Base-by-base conservation (phyloP, 129 eudicot species). In the Sambucus nigra region DNA sequence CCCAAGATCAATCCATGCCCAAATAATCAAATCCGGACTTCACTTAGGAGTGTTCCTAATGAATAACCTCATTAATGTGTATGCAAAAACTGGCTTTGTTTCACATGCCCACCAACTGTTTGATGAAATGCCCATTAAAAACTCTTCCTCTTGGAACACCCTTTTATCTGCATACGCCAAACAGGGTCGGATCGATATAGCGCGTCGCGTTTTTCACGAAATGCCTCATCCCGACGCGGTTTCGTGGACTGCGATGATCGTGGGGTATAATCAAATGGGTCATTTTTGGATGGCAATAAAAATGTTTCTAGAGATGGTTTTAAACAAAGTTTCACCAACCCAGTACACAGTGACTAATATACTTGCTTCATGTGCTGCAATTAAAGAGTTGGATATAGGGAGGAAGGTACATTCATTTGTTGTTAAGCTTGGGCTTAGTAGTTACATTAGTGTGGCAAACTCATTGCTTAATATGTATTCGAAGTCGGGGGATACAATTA, bases 381-480 rank as follows among this genome's bases (percentile, higher is more conserved):
- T 81, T 53, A 75, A 67, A 21, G 69, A 69, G 1, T 42, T 76
- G 47, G 78, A 68, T 47, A 20, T 78, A 21, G 96, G 96, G 2
- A 76, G 42, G 72, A 86, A 71, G 58, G 69, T 86, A 45, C 93
- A 86, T 57, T 70, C 88, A 2, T 68, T 76, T 66, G 67, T 69
- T 8, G 75, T 82, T 31, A 82, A 82, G 63, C 73, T 86, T 10
- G 85, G 93, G 27, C 52, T 79, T 18, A 44, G 75, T 55, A 51
- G 77, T 50, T 67, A 67, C 35, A 65, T 74, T 7, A 73, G 77
- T 31, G 93, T 86, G 24, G 82, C 82, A 0, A 86, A 86, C 69
- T 86, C 93, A 18, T 56, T 86, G 26, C 33, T 86, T 21, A 86
- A 86, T 74, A 86, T 86, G 95, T 86, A 86, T 48, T 76, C 87